Evolutionary conservation across 805 yeast genomes (phyloP), one percentile per base, ranked within the genome.

Genomic region (Starmerella etchellsii): DNA sequence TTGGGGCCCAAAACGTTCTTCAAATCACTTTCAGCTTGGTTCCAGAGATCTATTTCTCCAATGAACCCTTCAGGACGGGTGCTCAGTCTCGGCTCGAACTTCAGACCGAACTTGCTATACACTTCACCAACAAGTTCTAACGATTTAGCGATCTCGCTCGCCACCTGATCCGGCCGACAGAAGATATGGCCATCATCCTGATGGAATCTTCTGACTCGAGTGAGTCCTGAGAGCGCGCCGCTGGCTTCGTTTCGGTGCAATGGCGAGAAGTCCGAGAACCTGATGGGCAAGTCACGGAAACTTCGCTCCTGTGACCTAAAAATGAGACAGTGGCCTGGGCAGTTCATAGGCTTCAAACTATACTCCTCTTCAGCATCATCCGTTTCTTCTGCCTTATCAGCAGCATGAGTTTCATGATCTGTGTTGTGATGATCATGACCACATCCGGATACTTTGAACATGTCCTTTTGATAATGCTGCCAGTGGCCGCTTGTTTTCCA

Each of bases 141-240:
- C 11, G 91, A 81, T 41, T 74, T 71, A 9, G 67, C 54, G 36
- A 91, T 85, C 56, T 91, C 98, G 24, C 58, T 52, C 36, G 70
- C 71, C 36, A 91, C 77, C 61, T 91, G 98, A 6, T 70, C 74
- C 27, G 71, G 67, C 2, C 78, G 73, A 57, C 98, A 91, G 59
- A 91, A 91, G 22, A 91, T 87, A 54, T 91, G 98, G 7, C 96
- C 97, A 59, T 91, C 98, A 60, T 91, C 98, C 63, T 91, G 98
- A 60, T 91, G 98, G 63, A 91, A 91, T 48, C 95, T 68, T 43
- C 98, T 72, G 3, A 91, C 95, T 42, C 98, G 68, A 0, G 97
- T 91, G 28, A 91, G 65, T 0, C 98, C 98, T 6, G 88, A 72
- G 18, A 91, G 68, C 1, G 97, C 93, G 2, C 98, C 98, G 42